A percentile compares a stretch with the other conserved stretches of the same genome.
Conservation (phyloP, 2,329 filamentous ascomycete genomes). For the Xylaria sp. region DNA sequence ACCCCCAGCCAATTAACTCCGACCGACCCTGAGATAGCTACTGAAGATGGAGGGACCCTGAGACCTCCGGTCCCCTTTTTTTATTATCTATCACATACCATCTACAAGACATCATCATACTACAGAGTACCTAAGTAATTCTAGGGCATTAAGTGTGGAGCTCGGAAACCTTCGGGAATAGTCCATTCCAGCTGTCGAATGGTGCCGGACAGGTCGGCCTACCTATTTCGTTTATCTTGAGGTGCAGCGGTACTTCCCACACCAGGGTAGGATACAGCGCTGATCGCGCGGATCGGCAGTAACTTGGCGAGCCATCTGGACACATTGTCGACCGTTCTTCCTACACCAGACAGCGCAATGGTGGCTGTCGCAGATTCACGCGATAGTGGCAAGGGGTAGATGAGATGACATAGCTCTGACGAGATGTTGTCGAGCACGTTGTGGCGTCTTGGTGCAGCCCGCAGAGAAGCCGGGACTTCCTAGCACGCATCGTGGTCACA, state of each 20-base stretch:
- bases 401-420: slow-evolving; percentile 29
- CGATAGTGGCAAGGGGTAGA: slow-evolving; percentile 2
- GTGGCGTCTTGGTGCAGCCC: background rate
- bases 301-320: slow-evolving; percentile 19
- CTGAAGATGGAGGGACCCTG: slow-evolving; percentile 29
- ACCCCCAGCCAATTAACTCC: background rate
- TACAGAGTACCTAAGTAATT: background rate
- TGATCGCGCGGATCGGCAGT: slow-evolving; percentile 30
- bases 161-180: slow-evolving; percentile 10
- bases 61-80: slow-evolving; percentile 18
- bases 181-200: slow-evolving; percentile 3
- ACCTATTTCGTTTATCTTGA: slow-evolving; percentile 24
- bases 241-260: slow-evolving; percentile 25
- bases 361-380: background rate
- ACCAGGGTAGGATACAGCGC: slow-evolving; percentile 26
- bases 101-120: background rate
- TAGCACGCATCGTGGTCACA: background rate
- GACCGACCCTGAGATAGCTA: background rate
- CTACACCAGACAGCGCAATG: slow-evolving; percentile 9
- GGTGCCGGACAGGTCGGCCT: slow-evolving; percentile 6
- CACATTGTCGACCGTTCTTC: slow-evolving; percentile 11
- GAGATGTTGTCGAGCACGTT: background rate
- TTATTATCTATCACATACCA: background rate
- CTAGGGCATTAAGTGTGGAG: slow-evolving; percentile 11
- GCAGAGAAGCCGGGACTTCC: background rate